Evolutionary conservation across 139 green algal genomes (phyloP), one percentile per base, ranked within the genome.

Genomic region (Ulvella scutata): DNA sequence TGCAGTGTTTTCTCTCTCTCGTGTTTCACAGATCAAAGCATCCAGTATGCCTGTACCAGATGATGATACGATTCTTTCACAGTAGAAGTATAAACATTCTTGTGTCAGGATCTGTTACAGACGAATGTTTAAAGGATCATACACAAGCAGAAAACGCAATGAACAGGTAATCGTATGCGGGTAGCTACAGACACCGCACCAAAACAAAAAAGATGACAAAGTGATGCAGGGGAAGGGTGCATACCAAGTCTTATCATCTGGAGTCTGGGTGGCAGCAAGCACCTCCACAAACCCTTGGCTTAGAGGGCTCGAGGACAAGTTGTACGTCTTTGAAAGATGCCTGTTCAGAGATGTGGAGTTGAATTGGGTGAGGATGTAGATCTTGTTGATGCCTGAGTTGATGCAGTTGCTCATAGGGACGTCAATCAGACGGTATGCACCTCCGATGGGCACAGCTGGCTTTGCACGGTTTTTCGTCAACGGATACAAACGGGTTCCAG

Each of bases 341-440:
- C 94, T 85, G 88, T 99, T 99, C n/a, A 99, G 86, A 10, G 89
- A 96, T 37, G 90, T 96, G 76, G 88, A 96, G 88, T 99, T 99
- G 87, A 96, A 93, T 79, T 92, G 86, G 3, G 93, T 98, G 26
- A 98, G 81, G 79, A 98, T 95, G 89, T 98, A 98, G 77, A 99
- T 94, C 83, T 99, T 99, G 81, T 75, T 91, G 83, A 99, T 96
- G 76, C 94, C 94, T 76, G 80, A 89, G 86, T 94, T 94, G 87
- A 99, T 97, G 90, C 95, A 99, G 88, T 99, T 99, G 86, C 77
- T 90, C 92, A 99, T 98, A 35, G 95, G 95, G 43, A 99, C 93
- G 75, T 99, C 95, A 79, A 99, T 98, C 35, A 99, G 88, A 43
- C 95, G 89, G 85, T 99, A 99, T 2, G 92, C 90, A 23, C 95